Evolutionary conservation across 2,329 filamentous ascomycete species (phyloP).

Genomic region (Capronia epimyces): DNA sequence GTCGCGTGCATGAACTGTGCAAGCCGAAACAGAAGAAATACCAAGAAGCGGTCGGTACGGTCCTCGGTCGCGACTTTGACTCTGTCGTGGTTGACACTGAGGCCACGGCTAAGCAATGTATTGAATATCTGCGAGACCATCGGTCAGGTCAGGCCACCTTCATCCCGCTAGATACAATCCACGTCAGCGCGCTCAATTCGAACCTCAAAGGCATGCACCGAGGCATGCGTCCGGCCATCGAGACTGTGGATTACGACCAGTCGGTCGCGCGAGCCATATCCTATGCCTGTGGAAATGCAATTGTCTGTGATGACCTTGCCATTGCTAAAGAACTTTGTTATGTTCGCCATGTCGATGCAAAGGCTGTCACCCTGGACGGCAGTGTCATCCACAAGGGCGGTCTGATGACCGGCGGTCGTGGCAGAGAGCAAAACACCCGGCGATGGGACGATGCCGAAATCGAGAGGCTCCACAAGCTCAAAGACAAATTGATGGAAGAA

Average conservation of each 20-base stretch:
- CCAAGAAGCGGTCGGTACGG: constrained; percentile 85
- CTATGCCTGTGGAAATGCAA: constrained; percentile 89
- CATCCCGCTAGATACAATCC: constrained; percentile 94
- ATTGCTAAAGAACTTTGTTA: constrained; percentile 89
- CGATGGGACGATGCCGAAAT: constrained; percentile 87
- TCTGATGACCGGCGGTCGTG: constrained; percentile 90
- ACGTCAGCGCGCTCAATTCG: constrained; percentile 84
- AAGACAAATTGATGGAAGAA: constrained; percentile 69
- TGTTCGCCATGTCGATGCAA: constrained; percentile 75
- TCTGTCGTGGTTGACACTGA: constrained; percentile 92
- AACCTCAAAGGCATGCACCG: constrained; percentile 84
- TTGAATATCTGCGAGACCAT: constrained; percentile 88
- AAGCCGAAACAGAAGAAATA: constrained; percentile 97
- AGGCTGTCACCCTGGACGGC: constrained; percentile 92
- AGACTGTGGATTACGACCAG: constrained; percentile 90
- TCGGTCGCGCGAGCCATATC: constrained; percentile 85
- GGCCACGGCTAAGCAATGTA: constrained; percentile 88
- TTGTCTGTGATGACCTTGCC: constrained; percentile 83
- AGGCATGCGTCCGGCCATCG: constrained; percentile 80
- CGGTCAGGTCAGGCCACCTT: constrained; percentile 84
- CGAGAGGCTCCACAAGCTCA: constrained; percentile 72
- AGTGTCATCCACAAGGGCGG: constrained; percentile 95
- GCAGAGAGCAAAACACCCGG: constrained; percentile 68
- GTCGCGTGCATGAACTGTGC: constrained; percentile 84
- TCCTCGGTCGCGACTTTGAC: constrained; percentile 88